Percentiles rank a stretch among this genome's conserved stretches.
Evolutionary conservation across 495 filamentous ascomycete genomes (phyloP).

Genomic region (Penicillium manginii): DNA sequence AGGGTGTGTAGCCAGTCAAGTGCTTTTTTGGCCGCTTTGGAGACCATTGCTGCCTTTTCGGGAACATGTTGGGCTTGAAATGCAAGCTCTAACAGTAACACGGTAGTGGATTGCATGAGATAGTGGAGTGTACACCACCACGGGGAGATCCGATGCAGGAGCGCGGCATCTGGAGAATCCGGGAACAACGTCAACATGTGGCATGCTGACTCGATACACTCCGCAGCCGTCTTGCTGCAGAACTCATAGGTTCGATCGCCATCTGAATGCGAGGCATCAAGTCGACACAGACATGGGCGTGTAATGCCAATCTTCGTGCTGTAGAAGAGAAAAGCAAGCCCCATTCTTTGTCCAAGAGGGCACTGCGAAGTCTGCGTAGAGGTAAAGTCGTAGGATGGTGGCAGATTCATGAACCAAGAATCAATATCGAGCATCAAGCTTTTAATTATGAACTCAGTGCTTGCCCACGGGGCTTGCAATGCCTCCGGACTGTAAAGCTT

Average conservation of each 20-base stretch:
- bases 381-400: conserved; percentile 43
- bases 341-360: conserved; percentile 43
- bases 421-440: conserved; percentile 44
- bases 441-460: conserved; percentile 43
- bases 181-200: conserved; percentile 58
- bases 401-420: conserved; percentile 46
- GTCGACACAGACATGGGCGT: conserved; percentile 61
- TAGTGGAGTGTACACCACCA: conserved; percentile 71
- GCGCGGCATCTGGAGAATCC: conserved; percentile 37
- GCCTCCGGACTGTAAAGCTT: conserved; percentile 62
- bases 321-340: conserved; percentile 59
- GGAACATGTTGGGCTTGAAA: conserved; percentile 59
- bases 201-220: conserved; percentile 62
- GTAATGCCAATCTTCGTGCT: conserved; percentile 63
- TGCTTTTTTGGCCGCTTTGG: conserved; percentile 58
- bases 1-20: conserved; percentile 56
- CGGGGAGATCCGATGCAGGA: conserved; percentile 54
- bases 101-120: conserved; percentile 61
- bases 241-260: conserved; percentile 47
- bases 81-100: conserved; percentile 62
- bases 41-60: conserved; percentile 51
- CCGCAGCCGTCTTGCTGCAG: conserved; percentile 53
- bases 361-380: conserved; percentile 37
- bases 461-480: conserved; percentile 55
- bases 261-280: conserved; percentile 43